These are phyloP conservation scores for Pachyrhizus erosus DNA, from an alignment of 306 rosid species.

Conservation along the genomic window DNA sequence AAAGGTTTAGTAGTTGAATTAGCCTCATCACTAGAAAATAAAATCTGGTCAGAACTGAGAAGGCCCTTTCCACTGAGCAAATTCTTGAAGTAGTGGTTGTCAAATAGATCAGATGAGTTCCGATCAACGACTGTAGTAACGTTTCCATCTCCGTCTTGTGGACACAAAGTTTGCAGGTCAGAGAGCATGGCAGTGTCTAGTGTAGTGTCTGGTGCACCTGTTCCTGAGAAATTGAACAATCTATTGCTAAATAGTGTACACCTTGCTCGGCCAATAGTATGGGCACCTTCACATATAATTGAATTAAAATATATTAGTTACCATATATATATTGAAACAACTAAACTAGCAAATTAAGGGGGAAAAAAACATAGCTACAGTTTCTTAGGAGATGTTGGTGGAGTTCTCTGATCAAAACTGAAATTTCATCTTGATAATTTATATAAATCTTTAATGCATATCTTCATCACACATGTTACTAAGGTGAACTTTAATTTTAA, in stretches of 20 bases:
- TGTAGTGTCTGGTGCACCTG: slow-evolving; percentile 64
- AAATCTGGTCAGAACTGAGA: slow-evolving; percentile 77
- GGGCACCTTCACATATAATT: slow-evolving; percentile 63
- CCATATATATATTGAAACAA: background rate
- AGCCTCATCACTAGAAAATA: slow-evolving; percentile 57
- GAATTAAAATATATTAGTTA: background rate
- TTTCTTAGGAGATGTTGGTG: background rate
- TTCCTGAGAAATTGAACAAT: slow-evolving; percentile 73
- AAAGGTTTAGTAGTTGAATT: slow-evolving; percentile 56
- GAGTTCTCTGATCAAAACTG: no score
- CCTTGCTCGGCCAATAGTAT: slow-evolving; percentile 79
- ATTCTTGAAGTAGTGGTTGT: slow-evolving; percentile 80
- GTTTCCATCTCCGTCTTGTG: slow-evolving; percentile 67
- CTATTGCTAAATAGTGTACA: slow-evolving; percentile 72
- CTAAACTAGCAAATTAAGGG: background rate
- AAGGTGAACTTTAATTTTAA: no score
- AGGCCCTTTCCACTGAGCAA: slow-evolving; percentile 68
- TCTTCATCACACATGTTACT: no score
- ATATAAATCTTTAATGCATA: no score
- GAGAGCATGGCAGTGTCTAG: slow-evolving; percentile 59
- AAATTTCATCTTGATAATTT: no score
- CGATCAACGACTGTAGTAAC: slow-evolving; percentile 60
- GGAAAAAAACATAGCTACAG: background rate
- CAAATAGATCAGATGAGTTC: slow-evolving; percentile 80
- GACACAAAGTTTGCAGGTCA: slow-evolving; percentile 74